Percentiles rank a stretch among this genome's conserved stretches.
Conservation (phyloP, 148 eudicot species). For the Chenopodium album region DNA sequence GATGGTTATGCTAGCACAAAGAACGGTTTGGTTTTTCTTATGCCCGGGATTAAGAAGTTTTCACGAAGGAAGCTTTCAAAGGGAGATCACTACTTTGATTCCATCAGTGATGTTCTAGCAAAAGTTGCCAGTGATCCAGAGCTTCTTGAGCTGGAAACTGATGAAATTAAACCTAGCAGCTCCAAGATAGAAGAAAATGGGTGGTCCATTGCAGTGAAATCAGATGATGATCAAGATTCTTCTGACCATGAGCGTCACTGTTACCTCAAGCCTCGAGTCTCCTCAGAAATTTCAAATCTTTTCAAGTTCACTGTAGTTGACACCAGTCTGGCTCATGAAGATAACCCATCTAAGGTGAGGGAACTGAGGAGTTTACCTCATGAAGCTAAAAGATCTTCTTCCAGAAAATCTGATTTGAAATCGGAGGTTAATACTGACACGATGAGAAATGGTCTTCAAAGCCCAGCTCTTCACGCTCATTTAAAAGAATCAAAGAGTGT, state of each 20-base stretch:
- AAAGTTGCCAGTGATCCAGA: slow-evolving; percentile 64
- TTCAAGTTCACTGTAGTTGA: slow-evolving; percentile 51
- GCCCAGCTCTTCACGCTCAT: not conserved
- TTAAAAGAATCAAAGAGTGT: slow-evolving; percentile 6
- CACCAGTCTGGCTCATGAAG: slow-evolving; percentile 43
- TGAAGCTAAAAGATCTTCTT: slow-evolving; percentile 31
- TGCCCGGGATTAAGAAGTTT: slow-evolving; percentile 72
- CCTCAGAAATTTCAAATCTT: slow-evolving; percentile 24
- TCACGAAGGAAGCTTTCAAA: slow-evolving; percentile 64
- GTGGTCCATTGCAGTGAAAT: slow-evolving; percentile 28
- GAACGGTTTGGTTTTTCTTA: slow-evolving; percentile 65
- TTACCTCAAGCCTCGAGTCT: slow-evolving; percentile 46
- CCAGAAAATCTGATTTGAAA: slow-evolving; percentile 13
- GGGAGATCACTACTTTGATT: slow-evolving; percentile 82
- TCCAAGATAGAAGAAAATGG: slow-evolving; percentile 43
- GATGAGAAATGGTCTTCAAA: slow-evolving; percentile 16
- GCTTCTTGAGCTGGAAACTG: slow-evolving; percentile 57
- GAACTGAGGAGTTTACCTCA: slow-evolving; percentile 45
- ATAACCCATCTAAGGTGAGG: slow-evolving; percentile 33
- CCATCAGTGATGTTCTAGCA: slow-evolving; percentile 60
- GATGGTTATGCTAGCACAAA: slow-evolving; percentile 39
- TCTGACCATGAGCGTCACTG: slow-evolving; percentile 40
- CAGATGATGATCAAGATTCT: slow-evolving; percentile 32
- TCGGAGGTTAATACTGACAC: slow-evolving; percentile 13
- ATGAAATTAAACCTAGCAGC: slow-evolving; percentile 27